Percentiles rank a stretch among this genome's conserved stretches.
phyloP scores from a whole-genome alignment of 129 eudicot genomes.

The Artemisia annua region DNA sequence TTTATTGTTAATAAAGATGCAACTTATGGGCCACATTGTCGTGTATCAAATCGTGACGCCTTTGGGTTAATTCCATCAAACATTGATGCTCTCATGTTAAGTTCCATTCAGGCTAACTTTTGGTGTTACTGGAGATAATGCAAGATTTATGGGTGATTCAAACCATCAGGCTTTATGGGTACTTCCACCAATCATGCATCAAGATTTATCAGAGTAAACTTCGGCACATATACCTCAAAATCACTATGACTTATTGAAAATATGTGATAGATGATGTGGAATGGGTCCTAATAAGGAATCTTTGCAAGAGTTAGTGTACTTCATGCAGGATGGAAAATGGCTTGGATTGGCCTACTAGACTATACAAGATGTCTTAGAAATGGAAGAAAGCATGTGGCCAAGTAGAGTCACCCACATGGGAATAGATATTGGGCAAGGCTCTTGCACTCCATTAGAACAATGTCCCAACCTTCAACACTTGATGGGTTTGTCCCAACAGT shows the following conservation, averaged over 20 bases:
- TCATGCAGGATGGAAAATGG: background rate
- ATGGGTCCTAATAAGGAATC: slow-evolving; percentile 24
- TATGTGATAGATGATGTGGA: slow-evolving; percentile 2
- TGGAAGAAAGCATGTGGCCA: slow-evolving; percentile 23
- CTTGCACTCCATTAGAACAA: background rate
- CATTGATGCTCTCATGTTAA: background rate
- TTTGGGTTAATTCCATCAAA: background rate
- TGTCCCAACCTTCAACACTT: slow-evolving; percentile 2
- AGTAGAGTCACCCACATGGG: slow-evolving; percentile 21
- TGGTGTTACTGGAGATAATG: background rate
- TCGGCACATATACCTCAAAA: slow-evolving; percentile 17
- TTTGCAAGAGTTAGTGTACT: slow-evolving; percentile 10
- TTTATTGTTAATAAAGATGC: background rate
- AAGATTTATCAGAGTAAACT: background rate
- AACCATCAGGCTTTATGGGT: slow-evolving; percentile 8
- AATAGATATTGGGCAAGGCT: slow-evolving; percentile 16
- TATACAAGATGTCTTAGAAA: slow-evolving; percentile 15
- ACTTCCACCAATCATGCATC: slow-evolving; percentile 5
- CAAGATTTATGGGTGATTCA: background rate
- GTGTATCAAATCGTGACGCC: slow-evolving; percentile 1
- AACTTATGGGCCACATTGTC: slow-evolving; percentile 2
- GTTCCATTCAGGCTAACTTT: slow-evolving; percentile 7
- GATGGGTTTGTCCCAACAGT: slow-evolving; percentile 13
- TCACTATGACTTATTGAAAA: background rate
- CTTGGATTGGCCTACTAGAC: slow-evolving; percentile 25